Conservation (phyloP, 495 filamentous ascomycete species). For the Podospora bellae-mahoneyi region DNA sequence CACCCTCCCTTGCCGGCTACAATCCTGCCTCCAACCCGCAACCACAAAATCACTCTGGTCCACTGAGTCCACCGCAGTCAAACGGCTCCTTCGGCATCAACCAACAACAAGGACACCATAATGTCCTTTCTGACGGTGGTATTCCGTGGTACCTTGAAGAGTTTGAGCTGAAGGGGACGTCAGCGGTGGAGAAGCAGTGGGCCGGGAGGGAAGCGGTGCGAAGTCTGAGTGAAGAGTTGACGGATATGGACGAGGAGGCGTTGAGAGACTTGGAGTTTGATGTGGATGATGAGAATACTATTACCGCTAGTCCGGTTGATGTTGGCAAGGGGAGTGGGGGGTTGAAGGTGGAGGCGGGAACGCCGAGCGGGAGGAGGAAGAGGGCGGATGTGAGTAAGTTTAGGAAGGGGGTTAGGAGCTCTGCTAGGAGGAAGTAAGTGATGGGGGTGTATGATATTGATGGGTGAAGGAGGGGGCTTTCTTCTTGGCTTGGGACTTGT, state of each 20-base stretch:
- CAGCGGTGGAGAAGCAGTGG: slow-evolving; percentile 65
- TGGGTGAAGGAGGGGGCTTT: neutral
- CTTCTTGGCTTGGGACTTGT: neutral
- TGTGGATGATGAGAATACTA: slow-evolving; percentile 33
- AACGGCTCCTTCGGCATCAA: slow-evolving; percentile 42
- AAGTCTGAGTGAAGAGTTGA: slow-evolving; percentile 79
- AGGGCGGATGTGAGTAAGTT: slow-evolving; percentile 6
- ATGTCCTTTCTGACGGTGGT: slow-evolving; percentile 66
- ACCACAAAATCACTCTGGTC: slow-evolving; percentile 23
- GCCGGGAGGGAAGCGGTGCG: slow-evolving; percentile 70
- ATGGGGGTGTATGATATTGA: slow-evolving; percentile 1
- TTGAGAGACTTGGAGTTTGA: slow-evolving; percentile 57
- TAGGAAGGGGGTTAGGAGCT: slow-evolving; percentile 6
- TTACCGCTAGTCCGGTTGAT: slow-evolving; percentile 8
- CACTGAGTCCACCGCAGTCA: slow-evolving; percentile 47
- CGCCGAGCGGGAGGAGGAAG: neutral
- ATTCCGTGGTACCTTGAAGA: slow-evolving; percentile 84
- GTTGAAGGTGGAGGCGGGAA: neutral
- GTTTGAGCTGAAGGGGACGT: slow-evolving; percentile 76
- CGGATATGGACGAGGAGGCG: slow-evolving; percentile 84
- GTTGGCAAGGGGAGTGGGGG: neutral
- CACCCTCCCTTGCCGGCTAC: slow-evolving; percentile 37
- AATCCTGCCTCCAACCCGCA: slow-evolving; percentile 11
- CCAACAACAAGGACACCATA: slow-evolving; percentile 31
- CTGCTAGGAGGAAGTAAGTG: slow-evolving; percentile 10